phyloP scores from a whole-genome alignment of 306 rosid species.

The Castanopsis chinensis region DNA sequence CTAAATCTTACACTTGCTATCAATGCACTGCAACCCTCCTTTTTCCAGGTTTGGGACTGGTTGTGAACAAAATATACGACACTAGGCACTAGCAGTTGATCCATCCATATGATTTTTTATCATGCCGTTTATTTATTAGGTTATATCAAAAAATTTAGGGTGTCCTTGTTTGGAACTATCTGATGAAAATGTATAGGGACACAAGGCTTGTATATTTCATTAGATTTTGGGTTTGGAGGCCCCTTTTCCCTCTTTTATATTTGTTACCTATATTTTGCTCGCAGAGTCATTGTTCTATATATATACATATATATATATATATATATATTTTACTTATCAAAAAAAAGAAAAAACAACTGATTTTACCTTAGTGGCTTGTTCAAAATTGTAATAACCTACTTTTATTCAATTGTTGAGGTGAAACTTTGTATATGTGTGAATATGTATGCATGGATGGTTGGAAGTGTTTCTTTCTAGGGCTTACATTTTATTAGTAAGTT shows the following conservation, averaged over 20 bases:
- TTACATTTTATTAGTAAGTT: conserved; percentile 1
- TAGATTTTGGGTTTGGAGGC: not conserved
- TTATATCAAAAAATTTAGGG: not conserved
- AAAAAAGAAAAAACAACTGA: too few relatives aligned
- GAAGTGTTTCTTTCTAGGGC: not conserved
- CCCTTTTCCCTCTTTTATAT: not conserved
- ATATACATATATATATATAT: not conserved
- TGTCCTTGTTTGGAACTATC: not conserved
- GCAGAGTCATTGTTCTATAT: not conserved
- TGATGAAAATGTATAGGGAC: not conserved
- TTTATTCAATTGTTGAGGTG: too few relatives aligned
- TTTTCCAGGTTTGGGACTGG: too few relatives aligned
- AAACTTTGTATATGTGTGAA: too few relatives aligned
- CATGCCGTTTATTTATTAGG: not conserved
- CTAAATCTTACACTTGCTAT: too few relatives aligned
- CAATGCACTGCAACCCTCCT: too few relatives aligned
- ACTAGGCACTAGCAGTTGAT: too few relatives aligned
- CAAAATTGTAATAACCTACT: too few relatives aligned
- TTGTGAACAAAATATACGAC: too few relatives aligned
- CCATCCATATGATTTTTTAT: too few relatives aligned
- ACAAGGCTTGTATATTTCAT: not conserved
- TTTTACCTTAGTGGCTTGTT: too few relatives aligned
- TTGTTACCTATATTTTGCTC: not conserved
- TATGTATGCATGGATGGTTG: not conserved
- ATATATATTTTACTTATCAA: too few relatives aligned